Evolutionary conservation across 2,329 filamentous ascomycete genomes (phyloP).

Genomic region (Sporothrix mexicana): DNA sequence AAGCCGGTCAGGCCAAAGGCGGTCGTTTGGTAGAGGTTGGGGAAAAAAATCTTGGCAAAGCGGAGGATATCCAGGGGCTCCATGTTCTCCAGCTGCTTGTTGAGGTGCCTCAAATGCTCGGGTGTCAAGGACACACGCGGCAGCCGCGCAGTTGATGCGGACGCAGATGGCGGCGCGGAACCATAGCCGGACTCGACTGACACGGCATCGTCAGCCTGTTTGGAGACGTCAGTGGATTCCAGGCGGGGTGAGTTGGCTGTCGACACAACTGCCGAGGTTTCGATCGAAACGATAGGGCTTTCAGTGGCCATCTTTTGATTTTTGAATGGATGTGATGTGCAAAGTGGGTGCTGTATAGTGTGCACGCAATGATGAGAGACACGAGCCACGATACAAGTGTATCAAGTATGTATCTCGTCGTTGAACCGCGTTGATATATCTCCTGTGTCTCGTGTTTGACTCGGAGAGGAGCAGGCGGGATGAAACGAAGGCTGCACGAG

Average conservation of each 20-base stretch:
- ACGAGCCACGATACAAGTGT: neutral
- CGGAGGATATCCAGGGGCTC: slow-evolving; percentile 88
- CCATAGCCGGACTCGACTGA: slow-evolving; percentile 85
- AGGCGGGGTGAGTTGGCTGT: slow-evolving; percentile 45
- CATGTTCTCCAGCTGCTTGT: slow-evolving; percentile 85
- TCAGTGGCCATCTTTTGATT: slow-evolving; percentile 25
- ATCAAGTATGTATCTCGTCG: slow-evolving; percentile 2
- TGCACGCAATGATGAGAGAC: neutral
- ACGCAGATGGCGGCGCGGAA: slow-evolving; percentile 57
- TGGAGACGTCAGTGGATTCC: slow-evolving; percentile 48
- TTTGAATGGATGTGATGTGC: neutral
- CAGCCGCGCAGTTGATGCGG: slow-evolving; percentile 66
- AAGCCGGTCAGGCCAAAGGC: slow-evolving; percentile 83
- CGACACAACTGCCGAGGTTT: slow-evolving; percentile 20
- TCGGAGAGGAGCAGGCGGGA: neutral
- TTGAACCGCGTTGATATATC: neutral
- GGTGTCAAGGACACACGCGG: slow-evolving; percentile 85
- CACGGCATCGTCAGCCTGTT: slow-evolving; percentile 48
- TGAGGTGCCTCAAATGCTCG: slow-evolving; percentile 87
- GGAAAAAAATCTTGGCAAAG: slow-evolving; percentile 90
- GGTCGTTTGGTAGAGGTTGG: slow-evolving; percentile 85
- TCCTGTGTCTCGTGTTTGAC: neutral
- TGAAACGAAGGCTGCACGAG: slow-evolving; percentile 3
- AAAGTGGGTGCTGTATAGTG: neutral
- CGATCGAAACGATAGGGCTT: neutral